phyloP scores from a whole-genome alignment of 176 grass and related monocot genomes.

The Triticum dicoccoides region DNA sequence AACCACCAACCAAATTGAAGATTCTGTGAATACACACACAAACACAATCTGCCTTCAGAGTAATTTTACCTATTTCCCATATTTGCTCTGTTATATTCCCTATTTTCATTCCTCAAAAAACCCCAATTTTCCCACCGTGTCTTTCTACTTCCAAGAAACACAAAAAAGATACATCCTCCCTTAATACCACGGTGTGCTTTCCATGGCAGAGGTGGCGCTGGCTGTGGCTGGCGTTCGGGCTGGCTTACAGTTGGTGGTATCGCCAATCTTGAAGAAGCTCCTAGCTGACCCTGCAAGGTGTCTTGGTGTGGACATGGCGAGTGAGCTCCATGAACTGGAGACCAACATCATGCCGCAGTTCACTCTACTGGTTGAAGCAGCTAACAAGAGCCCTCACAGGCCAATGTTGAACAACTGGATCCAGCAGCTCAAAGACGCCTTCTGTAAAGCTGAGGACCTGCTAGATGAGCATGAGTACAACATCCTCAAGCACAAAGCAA shows the following conservation, averaged over 20 bases:
- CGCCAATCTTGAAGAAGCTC: not conserved
- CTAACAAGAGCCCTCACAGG: not conserved
- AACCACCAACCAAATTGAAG: fast-evolving
- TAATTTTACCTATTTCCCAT: no score
- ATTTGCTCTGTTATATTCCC: no score
- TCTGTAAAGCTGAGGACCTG: not conserved
- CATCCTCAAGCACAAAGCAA: not conserved
- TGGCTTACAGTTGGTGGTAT: not conserved
- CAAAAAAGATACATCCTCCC: no score
- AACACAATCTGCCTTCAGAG: no score
- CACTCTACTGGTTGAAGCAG: not conserved
- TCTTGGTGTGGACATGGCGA: not conserved
- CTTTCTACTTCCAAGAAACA: no score
- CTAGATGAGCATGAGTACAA: not conserved
- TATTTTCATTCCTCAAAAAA: no score
- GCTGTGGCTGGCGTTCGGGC: no score
- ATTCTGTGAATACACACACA: no score
- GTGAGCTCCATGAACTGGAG: not conserved
- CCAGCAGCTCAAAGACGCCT: not conserved
- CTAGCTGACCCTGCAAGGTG: not conserved
- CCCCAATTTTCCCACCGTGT: no score
- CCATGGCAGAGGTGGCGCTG: not conserved
- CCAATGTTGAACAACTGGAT: not conserved
- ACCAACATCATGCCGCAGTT: not conserved
- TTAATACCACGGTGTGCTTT: fast-evolving